Conservation (phyloP, 805 yeast genomes). For the Ogataea chonburiensis region DNA sequence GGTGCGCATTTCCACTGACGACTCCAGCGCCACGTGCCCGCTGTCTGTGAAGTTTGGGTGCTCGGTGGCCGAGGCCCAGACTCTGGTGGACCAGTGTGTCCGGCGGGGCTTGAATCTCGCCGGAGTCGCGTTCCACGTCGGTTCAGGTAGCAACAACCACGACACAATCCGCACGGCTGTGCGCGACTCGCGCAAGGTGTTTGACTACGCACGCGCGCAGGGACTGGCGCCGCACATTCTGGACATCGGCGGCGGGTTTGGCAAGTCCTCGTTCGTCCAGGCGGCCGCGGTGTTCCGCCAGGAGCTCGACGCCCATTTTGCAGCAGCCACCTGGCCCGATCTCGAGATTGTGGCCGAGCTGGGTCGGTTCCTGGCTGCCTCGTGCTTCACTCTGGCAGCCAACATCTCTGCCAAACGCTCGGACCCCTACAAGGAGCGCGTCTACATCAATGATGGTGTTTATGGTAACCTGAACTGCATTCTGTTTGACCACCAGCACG, state of each 20-base stretch:
- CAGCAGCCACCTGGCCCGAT: constrained; percentile 35
- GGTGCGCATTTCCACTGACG: constrained; percentile 86
- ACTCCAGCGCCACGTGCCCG: constrained; percentile 80
- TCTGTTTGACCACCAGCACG: constrained; percentile 85
- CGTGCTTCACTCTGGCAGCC: constrained; percentile 81
- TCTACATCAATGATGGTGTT: constrained; percentile 91
- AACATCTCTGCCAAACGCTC: constrained; percentile 82
- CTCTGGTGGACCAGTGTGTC: constrained; percentile 60
- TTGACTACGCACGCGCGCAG: constrained; percentile 51
- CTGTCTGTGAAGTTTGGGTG: constrained; percentile 91
- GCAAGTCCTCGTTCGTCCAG: constrained; percentile 53
- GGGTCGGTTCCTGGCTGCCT: constrained; percentile 85
- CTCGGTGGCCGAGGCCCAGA: constrained; percentile 48
- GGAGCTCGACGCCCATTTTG: constrained; percentile 61
- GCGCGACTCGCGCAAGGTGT: constrained; percentile 64
- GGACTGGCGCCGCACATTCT: constrained; percentile 49
- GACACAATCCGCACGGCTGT: constrained; percentile 68
- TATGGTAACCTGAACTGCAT: constrained; percentile 96
- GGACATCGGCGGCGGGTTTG: constrained; percentile 96
- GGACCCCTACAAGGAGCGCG: constrained; percentile 52
- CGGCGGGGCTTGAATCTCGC: constrained; percentile 59
- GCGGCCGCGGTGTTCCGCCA: constrained; percentile 56
- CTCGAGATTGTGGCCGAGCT: constrained; percentile 81
- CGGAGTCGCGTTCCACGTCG: constrained; percentile 95
- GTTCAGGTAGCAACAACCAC: constrained; percentile 85